Evolutionary conservation across 352 stramenopile genomes (phyloP), one percentile per base, ranked within the genome.

Genomic region (Pythium sp.): DNA sequence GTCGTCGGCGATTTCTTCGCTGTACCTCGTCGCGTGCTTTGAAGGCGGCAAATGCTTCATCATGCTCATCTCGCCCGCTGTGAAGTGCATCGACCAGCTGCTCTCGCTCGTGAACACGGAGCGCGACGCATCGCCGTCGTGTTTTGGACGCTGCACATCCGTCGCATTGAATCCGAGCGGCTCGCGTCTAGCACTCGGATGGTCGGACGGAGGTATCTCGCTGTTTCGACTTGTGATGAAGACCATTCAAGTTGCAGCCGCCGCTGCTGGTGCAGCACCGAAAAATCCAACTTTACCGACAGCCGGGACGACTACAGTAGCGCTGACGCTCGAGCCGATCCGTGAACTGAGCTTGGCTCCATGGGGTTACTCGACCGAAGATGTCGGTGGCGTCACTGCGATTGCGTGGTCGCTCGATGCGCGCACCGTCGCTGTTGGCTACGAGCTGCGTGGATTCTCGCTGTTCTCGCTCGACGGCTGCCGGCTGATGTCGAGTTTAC

Each of bases 1-100:
- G 9, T 49, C 71, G 1, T 59, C 64, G 15, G 57, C 62, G 1
- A 68, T 77, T 41, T 38, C 76, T 58, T 78, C 70, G 36, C 70
- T 94, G 34, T 79, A 75, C 58, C 68, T 94, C 5, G 79, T 91
- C 53, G 84, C 84, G 57, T 89, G 74, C 67, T 94, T 94, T 69
- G 79, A 88, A 69, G 80, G 79, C n/a, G 84, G 82, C 53, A 90
- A 88, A 64, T 94, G 86, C 64, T 94, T 94, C 60, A 89, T 94
- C 64, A 84, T 94, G 78, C 65, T 90, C 62, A 61, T 94, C 5
- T 79, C 82, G 24, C 84, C 84, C 0, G 51, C 64, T 0, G 65
- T 69, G n/a, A 90, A 90, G 38, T 73, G 71, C 58, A 92, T 94
- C 57, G 76, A 92, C 26, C 86, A 92, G 64, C 67, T 93, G 20